A percentile compares a stretch with the other conserved stretches of the same genome.
Evolutionary conservation across 192 early-diverging fungal species (phyloP).

Genomic region (Phycomyces blakesleeanus): DNA sequence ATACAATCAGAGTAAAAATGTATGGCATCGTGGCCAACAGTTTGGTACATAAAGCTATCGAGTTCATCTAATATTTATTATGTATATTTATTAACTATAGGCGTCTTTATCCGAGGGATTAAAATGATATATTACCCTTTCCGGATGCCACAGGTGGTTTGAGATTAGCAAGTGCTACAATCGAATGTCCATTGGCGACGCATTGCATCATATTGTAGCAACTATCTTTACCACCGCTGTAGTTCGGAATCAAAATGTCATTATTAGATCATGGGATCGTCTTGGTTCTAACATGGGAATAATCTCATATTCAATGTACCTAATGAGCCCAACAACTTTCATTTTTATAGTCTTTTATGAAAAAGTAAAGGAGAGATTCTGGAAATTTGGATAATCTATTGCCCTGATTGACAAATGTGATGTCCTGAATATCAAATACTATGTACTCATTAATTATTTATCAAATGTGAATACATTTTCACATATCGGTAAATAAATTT

Average conservation of each 20-base stretch:
- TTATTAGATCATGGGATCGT: neutral
- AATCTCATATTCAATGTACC: neutral
- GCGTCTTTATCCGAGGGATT: neutral
- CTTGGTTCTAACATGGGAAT: neutral
- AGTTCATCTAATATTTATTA: slow-evolving; percentile 64
- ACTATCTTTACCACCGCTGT: slow-evolving; percentile 96
- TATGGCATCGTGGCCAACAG: slow-evolving; percentile 91
- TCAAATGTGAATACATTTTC: too few relatives aligned
- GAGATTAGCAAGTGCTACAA: slow-evolving; percentile 91
- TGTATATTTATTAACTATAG: neutral
- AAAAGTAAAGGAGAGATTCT: neutral
- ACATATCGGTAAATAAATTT: too few relatives aligned
- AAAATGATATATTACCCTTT: slow-evolving; percentile 46
- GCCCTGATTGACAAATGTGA: too few relatives aligned
- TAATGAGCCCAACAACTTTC: neutral
- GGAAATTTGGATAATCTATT: neutral
- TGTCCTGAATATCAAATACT: too few relatives aligned
- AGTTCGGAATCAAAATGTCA: neutral
- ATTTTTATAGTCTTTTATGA: neutral
- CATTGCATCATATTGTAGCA: slow-evolving; percentile 95
- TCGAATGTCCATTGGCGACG: slow-evolving; percentile 86
- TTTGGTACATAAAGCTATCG: slow-evolving; percentile 97
- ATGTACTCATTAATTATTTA: too few relatives aligned
- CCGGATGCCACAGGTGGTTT: slow-evolving; percentile 61
- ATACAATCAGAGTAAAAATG: slow-evolving; percentile 80